phyloP scores from a whole-genome alignment of 2,329 filamentous ascomycete species.

The Cercospora citrullina region DNA sequence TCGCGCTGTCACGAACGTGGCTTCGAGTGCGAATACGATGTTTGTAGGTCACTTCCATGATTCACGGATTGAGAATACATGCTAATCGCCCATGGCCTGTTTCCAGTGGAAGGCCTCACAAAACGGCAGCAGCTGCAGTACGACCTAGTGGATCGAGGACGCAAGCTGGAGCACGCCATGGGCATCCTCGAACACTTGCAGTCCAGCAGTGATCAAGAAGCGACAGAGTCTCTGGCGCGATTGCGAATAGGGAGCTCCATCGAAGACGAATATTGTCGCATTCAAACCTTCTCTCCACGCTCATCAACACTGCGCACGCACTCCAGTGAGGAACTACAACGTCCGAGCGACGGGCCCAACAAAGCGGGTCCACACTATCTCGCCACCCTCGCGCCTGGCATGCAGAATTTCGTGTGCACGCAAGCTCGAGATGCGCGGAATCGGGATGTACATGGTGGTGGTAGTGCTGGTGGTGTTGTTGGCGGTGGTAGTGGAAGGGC shows the following conservation, averaged over 20 bases:
- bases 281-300: constrained; percentile 1
- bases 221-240: constrained; percentile 24
- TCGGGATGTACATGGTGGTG: neutral
- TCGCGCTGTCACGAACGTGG: constrained; percentile 6
- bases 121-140: constrained; percentile 26
- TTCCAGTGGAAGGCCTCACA: constrained; percentile 21
- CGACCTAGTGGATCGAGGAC: constrained; percentile 16
- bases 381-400: neutral
- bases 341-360: neutral
- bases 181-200: constrained; percentile 22
- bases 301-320: neutral
- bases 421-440: neutral
- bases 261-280: constrained; percentile 15
- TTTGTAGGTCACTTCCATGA: neutral
- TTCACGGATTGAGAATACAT: too few relatives aligned
- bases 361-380: neutral
- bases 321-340: neutral
- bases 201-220: constrained; percentile 25
- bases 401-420: neutral
- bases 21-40: constrained; percentile 25
- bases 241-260: constrained; percentile 25
- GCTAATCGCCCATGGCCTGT: neutral
- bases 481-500: neutral
- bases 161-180: constrained; percentile 19
- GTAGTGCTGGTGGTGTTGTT: neutral